phyloP scores from a whole-genome alignment of 306 rosid genomes.

The Spatholobus suberectus region DNA sequence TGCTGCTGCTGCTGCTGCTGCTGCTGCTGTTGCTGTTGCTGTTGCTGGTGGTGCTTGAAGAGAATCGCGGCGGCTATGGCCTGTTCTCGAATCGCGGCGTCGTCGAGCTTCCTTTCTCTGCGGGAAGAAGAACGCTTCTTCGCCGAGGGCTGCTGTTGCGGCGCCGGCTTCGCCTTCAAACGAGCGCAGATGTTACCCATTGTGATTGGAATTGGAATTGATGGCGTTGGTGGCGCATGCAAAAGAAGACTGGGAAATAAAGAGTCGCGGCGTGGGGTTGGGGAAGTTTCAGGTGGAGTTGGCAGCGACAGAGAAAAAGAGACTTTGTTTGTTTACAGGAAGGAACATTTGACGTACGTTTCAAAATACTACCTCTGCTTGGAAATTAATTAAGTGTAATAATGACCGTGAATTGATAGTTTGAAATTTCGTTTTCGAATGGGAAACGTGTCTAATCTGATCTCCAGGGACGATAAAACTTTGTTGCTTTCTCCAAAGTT shows the following conservation, averaged over 20 bases:
- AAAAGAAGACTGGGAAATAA: neutral
- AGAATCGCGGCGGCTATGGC: constrained; percentile 90
- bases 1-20: constrained; percentile 60
- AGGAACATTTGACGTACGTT: constrained; percentile 22
- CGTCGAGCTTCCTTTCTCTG: constrained; percentile 66
- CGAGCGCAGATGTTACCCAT: constrained; percentile 93
- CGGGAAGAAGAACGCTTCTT: constrained; percentile 66
- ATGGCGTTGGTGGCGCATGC: constrained; percentile 46
- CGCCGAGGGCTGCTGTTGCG: constrained; percentile 46
- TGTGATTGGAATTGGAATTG: neutral
- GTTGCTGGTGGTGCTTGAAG: constrained; percentile 67
- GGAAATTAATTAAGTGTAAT: neutral
- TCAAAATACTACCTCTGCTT: constrained; percentile 21
- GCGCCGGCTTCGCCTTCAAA: constrained; percentile 49
- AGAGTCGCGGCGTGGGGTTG: neutral
- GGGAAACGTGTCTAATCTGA: neutral
- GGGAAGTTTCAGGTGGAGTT: constrained; percentile 29
- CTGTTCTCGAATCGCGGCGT: constrained; percentile 67
- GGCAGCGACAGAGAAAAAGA: constrained; percentile 16
- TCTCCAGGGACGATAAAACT: neutral
- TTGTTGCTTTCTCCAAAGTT: neutral
- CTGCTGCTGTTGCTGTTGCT: constrained; percentile 58
- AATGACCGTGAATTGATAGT: constrained; percentile 4
- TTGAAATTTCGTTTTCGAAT: neutral
- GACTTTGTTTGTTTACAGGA: constrained; percentile 28